Evolutionary conservation across 2,329 filamentous ascomycete species (phyloP).

Genomic region (Chaetomiaceae sp.): DNA sequence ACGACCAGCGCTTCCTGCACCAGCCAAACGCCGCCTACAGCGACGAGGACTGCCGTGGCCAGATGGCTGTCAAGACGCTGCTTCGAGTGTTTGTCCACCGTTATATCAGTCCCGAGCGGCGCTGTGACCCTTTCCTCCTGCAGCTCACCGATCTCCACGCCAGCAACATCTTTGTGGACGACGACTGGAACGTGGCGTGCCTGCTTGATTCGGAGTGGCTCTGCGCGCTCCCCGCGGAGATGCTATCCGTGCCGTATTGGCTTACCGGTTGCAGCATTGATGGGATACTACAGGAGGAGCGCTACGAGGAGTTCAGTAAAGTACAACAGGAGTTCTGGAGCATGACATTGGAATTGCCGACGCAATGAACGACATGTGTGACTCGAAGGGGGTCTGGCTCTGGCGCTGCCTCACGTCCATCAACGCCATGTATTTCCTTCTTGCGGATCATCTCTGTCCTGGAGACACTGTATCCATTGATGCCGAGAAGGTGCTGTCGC

Average conservation of each 20-base stretch:
- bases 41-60: neutral
- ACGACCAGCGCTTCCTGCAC: slow-evolving; percentile 13
- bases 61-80: neutral
- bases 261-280: slow-evolving; percentile 1
- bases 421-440: neutral
- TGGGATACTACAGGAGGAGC: neutral
- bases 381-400: neutral
- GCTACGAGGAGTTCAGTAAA: neutral
- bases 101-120: neutral
- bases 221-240: neutral
- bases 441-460: neutral
- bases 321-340: neutral
- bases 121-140: neutral
- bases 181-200: slow-evolving; percentile 7
- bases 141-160: slow-evolving; percentile 8
- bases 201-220: slow-evolving; percentile 5
- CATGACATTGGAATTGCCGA: neutral
- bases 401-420: neutral
- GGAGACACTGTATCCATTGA: neutral
- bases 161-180: slow-evolving; percentile 7
- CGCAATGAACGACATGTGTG: neutral
- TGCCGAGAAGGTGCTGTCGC: neutral
- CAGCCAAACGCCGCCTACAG: neutral
- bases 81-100: neutral
- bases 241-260: slow-evolving; percentile 7